Base-by-base conservation (phyloP, 1,284 basidiomycete species). In the Austroboletus niveus region DNA sequence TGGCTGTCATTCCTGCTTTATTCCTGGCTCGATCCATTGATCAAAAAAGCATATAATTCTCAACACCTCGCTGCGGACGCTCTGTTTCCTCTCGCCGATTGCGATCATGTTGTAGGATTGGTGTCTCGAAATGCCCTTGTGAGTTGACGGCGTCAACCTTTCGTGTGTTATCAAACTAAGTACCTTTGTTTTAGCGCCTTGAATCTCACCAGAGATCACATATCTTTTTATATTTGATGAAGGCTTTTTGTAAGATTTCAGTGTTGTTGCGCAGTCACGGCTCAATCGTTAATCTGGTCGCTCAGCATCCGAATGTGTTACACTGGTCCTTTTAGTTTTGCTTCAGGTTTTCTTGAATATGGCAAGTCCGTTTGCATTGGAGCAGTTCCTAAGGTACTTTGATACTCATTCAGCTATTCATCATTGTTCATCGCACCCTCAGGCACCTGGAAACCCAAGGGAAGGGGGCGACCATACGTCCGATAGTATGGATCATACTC, bases 41-140 rank as follows among this genome's bases (percentile, higher is more conserved):
- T 87, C 42, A 72, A 72, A 11, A 49, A 69, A 24, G 79, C 73
- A n/a, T 73, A 75, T 55, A 67, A 68, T 35, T 55, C 76, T 30
- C 64, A 71, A 6, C 73, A 78, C 60, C 64, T 81, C 12, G 52
- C 72, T 14, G 71, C 72, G 41, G 72, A 76, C 20, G 65, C 74
- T 51, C 68, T 84, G 12, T 84, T 82, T 47, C 78, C 83, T 0
- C 63, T 86, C 10, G 76, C 80, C 2, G 85, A 87, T 61, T 79
- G 79, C 52, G 84, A 88, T 59, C 53, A 65, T 36, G 65, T 75
- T 8, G 58, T 62, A 31, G 60, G 70, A 52, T 59, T 80, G 10
- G 71, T 64, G 42, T 57, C 60, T 20, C 61, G 61, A 30, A 72
- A 70, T 48, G 75, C 77, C 57, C 65, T 63, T 54, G 77, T 75